Base-by-base conservation (phyloP, 2,329 filamentous ascomycete genomes). In the Hymenoscyphus linearis region DNA sequence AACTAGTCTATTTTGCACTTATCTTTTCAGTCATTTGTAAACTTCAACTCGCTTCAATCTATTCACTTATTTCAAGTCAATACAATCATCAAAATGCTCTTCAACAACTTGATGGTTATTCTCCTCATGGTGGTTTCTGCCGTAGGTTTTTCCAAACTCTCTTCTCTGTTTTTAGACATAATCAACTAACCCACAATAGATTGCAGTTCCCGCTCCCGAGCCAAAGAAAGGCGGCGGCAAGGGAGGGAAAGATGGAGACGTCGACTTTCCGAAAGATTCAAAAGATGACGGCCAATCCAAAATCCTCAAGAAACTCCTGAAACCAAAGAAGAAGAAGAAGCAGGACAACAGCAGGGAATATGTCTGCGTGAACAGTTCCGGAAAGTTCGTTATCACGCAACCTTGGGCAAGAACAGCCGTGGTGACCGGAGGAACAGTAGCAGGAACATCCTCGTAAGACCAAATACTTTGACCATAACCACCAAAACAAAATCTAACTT, bases 61-160 rank as follows among this genome's bases (percentile, higher is more conserved):
- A 7, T 22, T 3, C 9, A 47, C 9, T 2, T 12, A 3, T 25
- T 25, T 14, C 18, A 47, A 25, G 22, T 22, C 18, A 22, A 18
- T 44, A 44, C 5, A 1, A 18, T 18, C 37, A 22, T 25, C 40
- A 47, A 25, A 25, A 47, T 47, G 44, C 44, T 72, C 18, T 47
- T 47, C 44, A 25, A 47, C 18, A 47, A 18, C 22, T n/a, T 22
- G 10, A 10, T 47, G 9, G 13, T 47, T 18, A 25, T 47, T 47
- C n/a, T 18, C 44, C 22, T 47, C 7, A 22, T 47, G 44, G 44
- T 18, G 4, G 44, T 22, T 4, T 47, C 9, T 25, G 18, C 44
- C 22, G 44, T 47, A 47, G 18, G 44, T 47, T 12, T 4, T 10
- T 4, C 7, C 18, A 13, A 13, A 1, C 1, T 13, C 18, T 2